Evolutionary conservation across 306 rosid genomes (phyloP), one percentile per base, ranked within the genome.

Genomic region (Begonia masoniana): DNA sequence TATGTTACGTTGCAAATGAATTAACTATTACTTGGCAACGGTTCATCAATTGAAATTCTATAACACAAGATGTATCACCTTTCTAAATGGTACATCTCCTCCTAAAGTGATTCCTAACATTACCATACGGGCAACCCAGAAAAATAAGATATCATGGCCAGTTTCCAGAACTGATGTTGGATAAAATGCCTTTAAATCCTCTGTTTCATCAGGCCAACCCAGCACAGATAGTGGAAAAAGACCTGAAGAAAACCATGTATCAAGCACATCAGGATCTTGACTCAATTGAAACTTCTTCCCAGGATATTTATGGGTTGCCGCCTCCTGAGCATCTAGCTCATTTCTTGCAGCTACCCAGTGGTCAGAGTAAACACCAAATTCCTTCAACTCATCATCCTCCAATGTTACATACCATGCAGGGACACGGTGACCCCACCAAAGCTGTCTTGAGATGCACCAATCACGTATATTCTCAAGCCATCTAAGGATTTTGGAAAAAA

Each of bases 111-210:
- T 83, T 66, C 92, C 96, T 51, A 71, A 71, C 97, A 91, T 91
- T 45, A 85, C 97, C 97, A 91, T 86, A 11, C 96, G 99, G 14
- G 96, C 96, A 71, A 91, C 96, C 99, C 99, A 91, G 66, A 91
- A 91, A 58, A 91, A 91, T 49, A 91, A 56, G 67, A 91, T 86
- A 74, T 91, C 99, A 60, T 86, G 96, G 48, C 99, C 99, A 39
- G 99, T 91, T 83, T 91, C 99, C 77, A 86, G 74, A 46, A 87
- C 82, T 62, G 99, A 83, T 50, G 99, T 91, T 55, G 99, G 96
- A 80, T 91, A 86, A 64, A 86, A 91, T 52, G 84, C 66, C 75
- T 71, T 86, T 56, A 91, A 74, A 71, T 91, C 99, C 46, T 79
- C 81, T 10, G 94, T 78, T 52, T 81, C 76, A 43, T 83, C 87